These are phyloP conservation scores for Paecilomyces sp. DNA, from an alignment of 2,329 filamentous ascomycete species.

Conservation along the genomic window DNA sequence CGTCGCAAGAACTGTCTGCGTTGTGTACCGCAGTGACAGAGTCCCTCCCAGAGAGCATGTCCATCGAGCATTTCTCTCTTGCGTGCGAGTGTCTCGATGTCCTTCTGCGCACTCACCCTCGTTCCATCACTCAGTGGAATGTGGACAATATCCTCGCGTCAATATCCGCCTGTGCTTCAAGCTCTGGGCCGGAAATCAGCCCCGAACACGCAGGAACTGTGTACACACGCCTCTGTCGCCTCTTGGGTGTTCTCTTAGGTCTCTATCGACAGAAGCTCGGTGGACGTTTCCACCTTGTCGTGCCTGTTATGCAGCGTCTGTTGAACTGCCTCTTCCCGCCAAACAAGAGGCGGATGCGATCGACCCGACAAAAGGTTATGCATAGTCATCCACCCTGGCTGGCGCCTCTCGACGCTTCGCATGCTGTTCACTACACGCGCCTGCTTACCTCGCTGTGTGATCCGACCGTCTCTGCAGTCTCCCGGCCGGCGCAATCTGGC, in stretches of 20 bases:
- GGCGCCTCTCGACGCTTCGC: slow-evolving; percentile 30
- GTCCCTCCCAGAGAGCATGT: slow-evolving; percentile 20
- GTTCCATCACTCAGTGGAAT: slow-evolving; percentile 38
- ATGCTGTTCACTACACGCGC: slow-evolving; percentile 46
- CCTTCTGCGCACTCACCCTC: slow-evolving; percentile 33
- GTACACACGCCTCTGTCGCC: slow-evolving; percentile 48
- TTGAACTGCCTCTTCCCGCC: slow-evolving; percentile 50
- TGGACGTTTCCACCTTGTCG: slow-evolving; percentile 54
- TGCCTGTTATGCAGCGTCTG: slow-evolving; percentile 49
- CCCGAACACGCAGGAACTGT: slow-evolving; percentile 32
- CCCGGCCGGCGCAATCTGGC: slow-evolving; percentile 24
- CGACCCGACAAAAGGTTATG: slow-evolving; percentile 17
- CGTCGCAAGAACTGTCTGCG: slow-evolving; percentile 27
- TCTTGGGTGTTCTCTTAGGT: slow-evolving; percentile 47
- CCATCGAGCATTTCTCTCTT: slow-evolving; percentile 33
- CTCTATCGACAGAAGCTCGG: slow-evolving; percentile 52
- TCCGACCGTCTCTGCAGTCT: slow-evolving; percentile 51
- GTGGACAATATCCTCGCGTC: slow-evolving; percentile 36
- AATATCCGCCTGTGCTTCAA: slow-evolving; percentile 29
- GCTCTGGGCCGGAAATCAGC: slow-evolving; percentile 24
- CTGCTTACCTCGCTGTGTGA: slow-evolving; percentile 55
- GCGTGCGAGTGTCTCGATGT: slow-evolving; percentile 32
- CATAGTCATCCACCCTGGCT: slow-evolving; percentile 24
- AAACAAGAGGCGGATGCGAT: slow-evolving; percentile 26
- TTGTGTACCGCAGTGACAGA: slow-evolving; percentile 28